A percentile compares a stretch with the other conserved stretches of the same genome.
phyloP scores from a whole-genome alignment of 176 grass and related monocot species.

The Carex cristatella region DNA sequence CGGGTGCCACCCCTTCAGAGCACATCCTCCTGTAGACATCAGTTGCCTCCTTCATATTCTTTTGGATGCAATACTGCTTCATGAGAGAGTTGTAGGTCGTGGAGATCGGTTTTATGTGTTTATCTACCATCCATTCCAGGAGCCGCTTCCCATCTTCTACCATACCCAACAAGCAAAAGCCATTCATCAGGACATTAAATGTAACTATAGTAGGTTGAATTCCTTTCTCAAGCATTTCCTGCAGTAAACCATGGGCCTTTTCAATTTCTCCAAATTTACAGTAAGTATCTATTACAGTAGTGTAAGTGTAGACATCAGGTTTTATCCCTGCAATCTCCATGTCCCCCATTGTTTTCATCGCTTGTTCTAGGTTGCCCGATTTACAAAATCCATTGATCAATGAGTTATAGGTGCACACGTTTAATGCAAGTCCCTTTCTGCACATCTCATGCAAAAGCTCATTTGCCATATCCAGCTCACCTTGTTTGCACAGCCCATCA shows the following conservation, averaged over 20 bases:
- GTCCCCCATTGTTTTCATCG: conserved; percentile 67
- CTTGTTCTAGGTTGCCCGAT: conserved; percentile 72
- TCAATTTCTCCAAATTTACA: conserved; percentile 72
- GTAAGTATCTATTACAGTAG: conserved; percentile 79
- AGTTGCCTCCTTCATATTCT: conserved; percentile 75
- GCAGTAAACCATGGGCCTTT: conserved; percentile 58
- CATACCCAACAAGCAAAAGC: conserved; percentile 74
- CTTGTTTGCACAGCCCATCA: conserved; percentile 85
- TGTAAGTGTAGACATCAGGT: conserved; percentile 80
- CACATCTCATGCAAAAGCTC: conserved; percentile 90
- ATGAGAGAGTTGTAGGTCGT: conserved; percentile 86
- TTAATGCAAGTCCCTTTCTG: conserved; percentile 66
- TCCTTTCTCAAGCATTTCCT: conserved; percentile 88
- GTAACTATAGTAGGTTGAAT: conserved; percentile 81
- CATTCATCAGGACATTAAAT: conserved; percentile 97
- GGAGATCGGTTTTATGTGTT: conserved; percentile 47
- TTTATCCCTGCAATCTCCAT: conserved; percentile 60
- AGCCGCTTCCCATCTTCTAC: conserved; percentile 68
- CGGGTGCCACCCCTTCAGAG: conserved; percentile 37
- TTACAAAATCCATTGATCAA: conserved; percentile 93
- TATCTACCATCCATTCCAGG: conserved; percentile 85
- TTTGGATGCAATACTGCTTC: conserved; percentile 67
- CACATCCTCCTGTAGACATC: conserved; percentile 71
- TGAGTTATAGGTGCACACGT: conserved; percentile 77
- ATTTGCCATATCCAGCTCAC: conserved; percentile 65